Base-by-base conservation (phyloP, 805 yeast species). In the Pichia scutulata region DNA sequence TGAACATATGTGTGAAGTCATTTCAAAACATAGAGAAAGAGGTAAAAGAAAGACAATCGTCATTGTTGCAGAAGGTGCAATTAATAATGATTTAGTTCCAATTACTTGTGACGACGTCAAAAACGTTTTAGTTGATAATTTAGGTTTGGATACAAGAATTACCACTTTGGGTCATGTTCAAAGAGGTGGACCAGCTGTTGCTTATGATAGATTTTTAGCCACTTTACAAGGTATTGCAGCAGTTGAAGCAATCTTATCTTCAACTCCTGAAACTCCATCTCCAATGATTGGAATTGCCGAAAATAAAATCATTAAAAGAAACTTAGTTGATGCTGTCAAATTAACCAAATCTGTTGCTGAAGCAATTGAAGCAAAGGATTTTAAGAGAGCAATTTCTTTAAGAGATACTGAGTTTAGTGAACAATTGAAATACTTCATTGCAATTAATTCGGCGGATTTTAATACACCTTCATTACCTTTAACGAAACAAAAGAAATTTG, bases 141-240 rank as follows among this genome's bases (percentile, higher is more conserved):
- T 85, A 52, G 89, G 89, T 12, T 69, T 86, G 47, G 95, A 86
- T 63, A 85, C 92, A 7, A 74, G 95, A 69, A 75, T 84, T 59
- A 84, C 92, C 46, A 82, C 85, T 5, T 70, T 84, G 58, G 92
- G 92, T 23, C 92, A 84, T 58, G 90, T 84, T 41, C 92, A 84
- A 70, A 75, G 92, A 70, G 92, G 92, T 70, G 92, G 92, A 61
- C 75, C 84, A 22, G 89, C 92, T 1, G 88, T 82, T 45, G 88
- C 89, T 1, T 81, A 70, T 58, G 92, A 84, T 64, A 71, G 92
- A 59, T 66, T 80, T 60, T 67, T 85, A 55, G 89, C 89, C 36
- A 84, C 92, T 22, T 62, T 84, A 55, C 92, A 84, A 71, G 92
- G 90, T 69, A 89, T 84, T 44, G 90, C 84, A 58, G 90, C 90